phyloP scores from a whole-genome alignment of 495 filamentous ascomycete species.

The Hypoxylon perforatum region DNA sequence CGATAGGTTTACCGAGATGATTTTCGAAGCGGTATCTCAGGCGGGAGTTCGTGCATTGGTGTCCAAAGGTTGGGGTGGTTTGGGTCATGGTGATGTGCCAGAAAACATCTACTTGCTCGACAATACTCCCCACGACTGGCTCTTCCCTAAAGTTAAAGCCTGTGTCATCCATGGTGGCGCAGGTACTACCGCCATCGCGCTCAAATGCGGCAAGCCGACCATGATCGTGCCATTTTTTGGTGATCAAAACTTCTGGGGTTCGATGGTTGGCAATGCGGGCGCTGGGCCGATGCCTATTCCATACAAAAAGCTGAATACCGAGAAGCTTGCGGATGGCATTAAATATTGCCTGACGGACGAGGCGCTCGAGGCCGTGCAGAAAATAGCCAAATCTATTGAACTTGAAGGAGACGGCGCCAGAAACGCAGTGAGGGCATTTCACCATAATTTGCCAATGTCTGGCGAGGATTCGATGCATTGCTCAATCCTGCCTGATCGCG shows the following conservation, averaged over 20 bases:
- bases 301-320: slow-evolving; percentile 72
- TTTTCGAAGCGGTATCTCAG: slow-evolving; percentile 69
- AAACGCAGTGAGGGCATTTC: slow-evolving; percentile 78
- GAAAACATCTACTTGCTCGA: slow-evolving; percentile 71
- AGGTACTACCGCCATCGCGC: slow-evolving; percentile 72
- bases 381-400: slow-evolving; percentile 71
- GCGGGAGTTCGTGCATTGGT: slow-evolving; percentile 72
- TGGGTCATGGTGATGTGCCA: slow-evolving; percentile 66
- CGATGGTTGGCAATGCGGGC: slow-evolving; percentile 71
- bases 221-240: slow-evolving; percentile 78
- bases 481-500: slow-evolving; percentile 68
- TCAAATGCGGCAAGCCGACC: slow-evolving; percentile 72
- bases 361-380: slow-evolving; percentile 64
- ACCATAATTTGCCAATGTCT: slow-evolving; percentile 67
- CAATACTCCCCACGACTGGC: slow-evolving; percentile 76
- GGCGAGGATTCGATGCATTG: slow-evolving; percentile 74
- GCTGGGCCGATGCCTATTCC: slow-evolving; percentile 79
- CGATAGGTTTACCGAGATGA: slow-evolving; percentile 68
- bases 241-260: slow-evolving; percentile 85
- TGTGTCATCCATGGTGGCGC: slow-evolving; percentile 75
- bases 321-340: slow-evolving; percentile 76
- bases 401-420: slow-evolving; percentile 78
- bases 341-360: slow-evolving; percentile 70
- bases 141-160: slow-evolving; percentile 68
- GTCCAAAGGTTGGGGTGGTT: slow-evolving; percentile 73